Evolutionary conservation across 73 alveolate species (phyloP).

Genomic region (Diophrys sp.): DNA sequence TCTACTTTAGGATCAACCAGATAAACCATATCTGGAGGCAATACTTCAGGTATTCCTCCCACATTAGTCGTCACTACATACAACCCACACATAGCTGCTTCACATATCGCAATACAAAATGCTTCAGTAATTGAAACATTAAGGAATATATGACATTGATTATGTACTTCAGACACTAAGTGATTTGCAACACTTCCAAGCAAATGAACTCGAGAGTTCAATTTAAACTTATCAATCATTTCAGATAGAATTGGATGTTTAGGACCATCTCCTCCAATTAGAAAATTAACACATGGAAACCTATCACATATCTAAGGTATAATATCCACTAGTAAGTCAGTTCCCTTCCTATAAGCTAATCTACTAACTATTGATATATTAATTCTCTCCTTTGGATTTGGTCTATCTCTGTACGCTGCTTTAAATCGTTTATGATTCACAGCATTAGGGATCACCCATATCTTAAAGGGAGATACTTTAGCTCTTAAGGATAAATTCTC

Average conservation of each 20-base stretch:
- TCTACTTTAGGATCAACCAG: conserved; percentile 85
- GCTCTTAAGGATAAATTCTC: conserved; percentile 96
- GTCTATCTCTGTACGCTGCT: conserved; percentile 39
- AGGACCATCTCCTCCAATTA: conserved; percentile 99
- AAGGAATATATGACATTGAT: conserved; percentile 96
- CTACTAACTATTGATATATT: conserved; percentile 96
- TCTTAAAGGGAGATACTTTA: conserved; percentile 80
- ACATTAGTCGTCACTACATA: conserved; percentile 96
- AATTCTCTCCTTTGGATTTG: conserved; percentile 91
- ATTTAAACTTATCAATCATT: conserved; percentile 82
- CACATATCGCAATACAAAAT: conserved; percentile 99
- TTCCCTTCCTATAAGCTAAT: conserved; percentile 98
- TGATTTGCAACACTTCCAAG: conserved; percentile 96
- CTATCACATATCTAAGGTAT: conserved; percentile 95
- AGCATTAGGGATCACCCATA: conserved; percentile 97
- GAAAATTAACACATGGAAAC: conserved; percentile 83
- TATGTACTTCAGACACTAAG: conserved; percentile 90
- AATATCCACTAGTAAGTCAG: conserved; percentile 95
- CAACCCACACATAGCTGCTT: conserved; percentile 99
- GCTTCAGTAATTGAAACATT: conserved; percentile 98
- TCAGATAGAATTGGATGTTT: conserved; percentile 92
- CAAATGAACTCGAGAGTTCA: conserved; percentile 81
- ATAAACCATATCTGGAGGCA: conserved; percentile 95
- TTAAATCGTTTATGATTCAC: conserved; percentile 90
- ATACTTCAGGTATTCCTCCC: conserved; percentile 99